Evolutionary conservation across 2,329 filamentous ascomycete genomes (phyloP).

Genomic region (Sporothrix sp.): DNA sequence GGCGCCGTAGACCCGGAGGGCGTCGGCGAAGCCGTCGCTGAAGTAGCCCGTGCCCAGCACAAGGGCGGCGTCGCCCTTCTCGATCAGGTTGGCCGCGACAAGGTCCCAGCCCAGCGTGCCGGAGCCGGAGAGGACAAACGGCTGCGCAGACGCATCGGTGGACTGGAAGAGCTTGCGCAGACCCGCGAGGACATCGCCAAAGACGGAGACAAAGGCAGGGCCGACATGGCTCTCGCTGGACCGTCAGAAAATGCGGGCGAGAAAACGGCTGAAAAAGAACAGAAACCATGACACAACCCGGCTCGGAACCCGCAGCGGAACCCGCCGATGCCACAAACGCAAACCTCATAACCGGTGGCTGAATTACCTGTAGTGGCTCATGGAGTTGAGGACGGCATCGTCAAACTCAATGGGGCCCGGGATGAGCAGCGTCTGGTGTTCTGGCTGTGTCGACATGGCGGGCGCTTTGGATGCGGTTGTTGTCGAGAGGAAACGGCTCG

Average conservation of each 20-base stretch:
- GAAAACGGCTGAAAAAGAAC: not conserved
- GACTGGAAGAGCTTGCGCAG: conserved; percentile 93
- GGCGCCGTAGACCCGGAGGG: conserved; percentile 82
- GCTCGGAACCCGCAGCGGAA: too few species aligned
- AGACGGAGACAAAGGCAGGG: conserved; percentile 76
- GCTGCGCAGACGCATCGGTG: conserved; percentile 69
- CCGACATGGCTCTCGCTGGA: conserved; percentile 87
- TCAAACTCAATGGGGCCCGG: conserved; percentile 97
- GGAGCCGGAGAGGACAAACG: conserved; percentile 87
- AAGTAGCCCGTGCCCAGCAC: conserved; percentile 97
- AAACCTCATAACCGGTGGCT: not conserved
- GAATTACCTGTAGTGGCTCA: conserved; percentile 79
- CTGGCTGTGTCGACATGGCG: conserved; percentile 52
- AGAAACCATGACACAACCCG: not conserved
- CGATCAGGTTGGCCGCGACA: conserved; percentile 84
- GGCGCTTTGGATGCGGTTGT: conserved; percentile 11
- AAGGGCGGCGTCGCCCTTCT: conserved; percentile 80
- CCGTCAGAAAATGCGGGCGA: not conserved
- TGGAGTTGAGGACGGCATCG: conserved; percentile 88
- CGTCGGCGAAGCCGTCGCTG: conserved; percentile 87
- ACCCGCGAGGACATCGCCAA: conserved; percentile 80
- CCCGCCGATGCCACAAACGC: conserved; percentile 1
- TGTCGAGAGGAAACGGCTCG: conserved; percentile 12
- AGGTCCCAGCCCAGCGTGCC: conserved; percentile 96
- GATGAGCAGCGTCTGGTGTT: conserved; percentile 72